These are phyloP conservation scores for Aspergillus cejpii DNA, from an alignment of 2,329 filamentous ascomycete genomes.

Conservation along the genomic window DNA sequence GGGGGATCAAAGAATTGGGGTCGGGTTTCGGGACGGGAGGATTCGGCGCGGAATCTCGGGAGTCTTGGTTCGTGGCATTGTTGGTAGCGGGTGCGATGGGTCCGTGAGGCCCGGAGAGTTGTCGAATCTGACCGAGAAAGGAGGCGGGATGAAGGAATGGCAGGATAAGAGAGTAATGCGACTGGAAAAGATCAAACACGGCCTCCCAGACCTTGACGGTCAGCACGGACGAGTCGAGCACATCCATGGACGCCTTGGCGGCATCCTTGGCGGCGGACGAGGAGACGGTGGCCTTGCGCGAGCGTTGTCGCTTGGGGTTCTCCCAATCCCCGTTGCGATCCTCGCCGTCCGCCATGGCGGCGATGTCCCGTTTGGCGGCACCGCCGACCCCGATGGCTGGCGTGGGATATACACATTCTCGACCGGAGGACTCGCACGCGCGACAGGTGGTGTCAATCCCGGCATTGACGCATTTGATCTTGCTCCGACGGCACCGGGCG, in stretches of 20 bases:
- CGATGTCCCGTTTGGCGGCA: slow-evolving; percentile 35
- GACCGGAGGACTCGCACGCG: slow-evolving; percentile 63
- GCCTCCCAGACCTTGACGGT: slow-evolving; percentile 52
- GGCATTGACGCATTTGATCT: slow-evolving; percentile 80
- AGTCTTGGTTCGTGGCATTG: slow-evolving; percentile 7
- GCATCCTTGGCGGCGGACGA: slow-evolving; percentile 25
- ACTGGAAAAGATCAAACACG: slow-evolving; percentile 53
- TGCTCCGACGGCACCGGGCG: slow-evolving; percentile 66
- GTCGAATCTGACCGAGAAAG: slow-evolving; percentile 46
- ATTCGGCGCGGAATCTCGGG: slow-evolving; percentile 27
- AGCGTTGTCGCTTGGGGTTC: slow-evolving; percentile 38
- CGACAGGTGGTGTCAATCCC: slow-evolving; percentile 66
- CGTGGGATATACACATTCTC: slow-evolving; percentile 65
- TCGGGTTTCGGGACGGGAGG: slow-evolving; percentile 27
- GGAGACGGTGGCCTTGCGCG: slow-evolving; percentile 30
- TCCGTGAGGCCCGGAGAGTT: slow-evolving; percentile 25
- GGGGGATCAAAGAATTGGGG: slow-evolving; percentile 44
- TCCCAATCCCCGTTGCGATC: slow-evolving; percentile 40
- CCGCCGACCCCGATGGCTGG: slow-evolving; percentile 33
- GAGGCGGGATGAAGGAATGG: slow-evolving; percentile 52
- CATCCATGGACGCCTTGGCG: slow-evolving; percentile 37
- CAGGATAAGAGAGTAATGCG: slow-evolving; percentile 51
- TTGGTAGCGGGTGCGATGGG: slow-evolving; percentile 15
- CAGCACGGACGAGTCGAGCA: slow-evolving; percentile 46
- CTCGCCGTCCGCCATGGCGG: slow-evolving; percentile 32